These are phyloP conservation scores for Chlorella sp. DNA, from an alignment of 139 green algal species.

Conservation along the genomic window DNA sequence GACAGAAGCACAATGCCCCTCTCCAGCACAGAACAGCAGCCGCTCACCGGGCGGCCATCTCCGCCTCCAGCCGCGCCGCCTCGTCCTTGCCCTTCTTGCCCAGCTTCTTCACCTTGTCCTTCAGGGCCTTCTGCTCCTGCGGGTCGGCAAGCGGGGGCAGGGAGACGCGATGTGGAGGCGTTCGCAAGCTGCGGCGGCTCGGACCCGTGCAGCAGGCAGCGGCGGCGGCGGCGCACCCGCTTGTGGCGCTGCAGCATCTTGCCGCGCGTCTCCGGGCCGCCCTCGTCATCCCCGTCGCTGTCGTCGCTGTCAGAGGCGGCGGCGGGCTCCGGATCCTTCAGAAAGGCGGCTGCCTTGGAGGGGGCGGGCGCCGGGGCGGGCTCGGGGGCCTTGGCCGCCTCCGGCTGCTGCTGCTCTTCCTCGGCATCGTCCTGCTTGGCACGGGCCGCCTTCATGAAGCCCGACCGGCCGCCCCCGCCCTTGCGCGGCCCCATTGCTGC, in stretches of 20 bases:
- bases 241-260: constrained; percentile 87
- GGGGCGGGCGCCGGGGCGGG: background rate
- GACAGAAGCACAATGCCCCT: no score
- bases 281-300: constrained; percentile 28
- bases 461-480: constrained; percentile 46
- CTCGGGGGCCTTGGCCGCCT: background rate
- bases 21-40: background rate
- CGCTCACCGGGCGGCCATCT: constrained; percentile 55
- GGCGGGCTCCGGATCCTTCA: background rate
- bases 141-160: background rate
- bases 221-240: constrained; percentile 45
- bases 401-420: background rate
- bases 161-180: background rate
- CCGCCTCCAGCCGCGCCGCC: constrained; percentile 57
- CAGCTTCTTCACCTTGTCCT: constrained; percentile 75
- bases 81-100: constrained; percentile 87
- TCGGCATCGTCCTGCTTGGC: background rate
- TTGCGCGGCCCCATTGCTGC: constrained; percentile 55
- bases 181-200: no score
- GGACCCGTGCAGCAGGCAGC: background rate
- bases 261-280: constrained; percentile 61
- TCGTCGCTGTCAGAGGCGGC: background rate
- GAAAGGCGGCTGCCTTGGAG: constrained; percentile 26
- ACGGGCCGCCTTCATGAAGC: constrained; percentile 51
- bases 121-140: constrained; percentile 79